Evolutionary conservation across 768 basidiomycete genomes (phyloP), one percentile per base, ranked within the genome.

Genomic region (Mycena filopes): DNA sequence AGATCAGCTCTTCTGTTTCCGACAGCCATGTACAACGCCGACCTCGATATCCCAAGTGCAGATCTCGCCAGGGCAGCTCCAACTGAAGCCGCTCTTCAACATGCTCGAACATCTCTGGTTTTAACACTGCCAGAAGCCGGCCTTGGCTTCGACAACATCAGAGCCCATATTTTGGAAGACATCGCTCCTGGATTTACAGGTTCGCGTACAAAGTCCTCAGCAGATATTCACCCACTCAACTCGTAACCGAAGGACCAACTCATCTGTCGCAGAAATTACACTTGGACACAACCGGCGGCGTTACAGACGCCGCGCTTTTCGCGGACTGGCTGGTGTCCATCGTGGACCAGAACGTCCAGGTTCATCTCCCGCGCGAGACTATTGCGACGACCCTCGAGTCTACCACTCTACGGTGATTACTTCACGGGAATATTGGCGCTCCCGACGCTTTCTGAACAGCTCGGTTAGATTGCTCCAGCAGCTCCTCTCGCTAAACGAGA

Each of bases 341-440:
- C 11, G 55, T 40, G 18, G 68, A 69, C 29, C 68, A 69, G 42
- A 69, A 69, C 25, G 57, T 66, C 13, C 60, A 61, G 33, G 64
- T 66, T 5, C 60, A 69, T 55, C 38, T 69, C 8, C 68, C 68
- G 20, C 43, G n/a, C 7, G 68, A 69, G 38, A 66, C 64, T 1
- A 41, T 69, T 13, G 60, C 68, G 7, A 63, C 64, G 8, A 25
- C 6, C 23, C 9, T 69, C 13, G 68, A 69, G 28, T 26, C 56
- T 5, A 55, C 56, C 10, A 33, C 68, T 23, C 41, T 69, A 29
- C 48, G 64, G 68, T 65, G n/a, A 43, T 29, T 33, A 18, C 20
- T 28, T 9, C 12, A n/a, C 38, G 23, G 12, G 31, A 33, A 33
- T 7, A 21, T 28, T 48, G 36, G 1, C 36, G 18, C n/a, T n/a